Evolutionary conservation across 2,329 filamentous ascomycete genomes (phyloP), one percentile per base, ranked within the genome.

Genomic region (Curvularia eragrostidis): DNA sequence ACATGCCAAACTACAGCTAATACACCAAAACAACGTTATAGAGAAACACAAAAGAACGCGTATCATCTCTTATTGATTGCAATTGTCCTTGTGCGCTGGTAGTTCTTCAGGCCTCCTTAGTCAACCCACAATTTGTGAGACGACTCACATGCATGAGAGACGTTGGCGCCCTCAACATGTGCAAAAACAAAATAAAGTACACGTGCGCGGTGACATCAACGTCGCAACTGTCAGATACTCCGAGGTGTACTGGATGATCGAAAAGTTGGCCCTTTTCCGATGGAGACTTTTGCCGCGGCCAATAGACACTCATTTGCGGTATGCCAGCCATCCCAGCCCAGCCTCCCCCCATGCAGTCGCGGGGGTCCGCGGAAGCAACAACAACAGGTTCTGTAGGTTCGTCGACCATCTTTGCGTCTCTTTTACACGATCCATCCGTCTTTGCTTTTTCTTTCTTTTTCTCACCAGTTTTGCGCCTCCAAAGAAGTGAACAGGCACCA

Each of bases 331-430:
- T 54, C 54, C 44, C 34, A 48, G 24, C 50, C 52, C 49, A 52
- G 39, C 49, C 47, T 49, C 47, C 47, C n/a, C 23, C 50, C 38
- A 48, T 36, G 46, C 21, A 28, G 43, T 48, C 49, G n/a, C 49
- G 49, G 39, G 38, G 39, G 41, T 48, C 54, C 54, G 52, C 54
- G 54, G 54, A 57, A 44, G 46, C 46, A 26, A 24, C 50, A 57
- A 54, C 50, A 54, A 57, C 54, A 57, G 54, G 54, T 51, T 52
- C 43, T 44, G 41, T 52, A 57, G 54, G 54, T 42, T 49, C 44
- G 38, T 38, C 41, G 23, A 44, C 54, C 47, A 48, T 34, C 44
- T 54, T 44, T 42, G 43, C 50, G 34, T 48, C 38, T 47, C 47
- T 23, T 9, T 21, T 32, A 43, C 39, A 43, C 41, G 41, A 24